phyloP scores from a whole-genome alignment of 2,329 filamentous ascomycete genomes.

The Mollisiaceae sp. region DNA sequence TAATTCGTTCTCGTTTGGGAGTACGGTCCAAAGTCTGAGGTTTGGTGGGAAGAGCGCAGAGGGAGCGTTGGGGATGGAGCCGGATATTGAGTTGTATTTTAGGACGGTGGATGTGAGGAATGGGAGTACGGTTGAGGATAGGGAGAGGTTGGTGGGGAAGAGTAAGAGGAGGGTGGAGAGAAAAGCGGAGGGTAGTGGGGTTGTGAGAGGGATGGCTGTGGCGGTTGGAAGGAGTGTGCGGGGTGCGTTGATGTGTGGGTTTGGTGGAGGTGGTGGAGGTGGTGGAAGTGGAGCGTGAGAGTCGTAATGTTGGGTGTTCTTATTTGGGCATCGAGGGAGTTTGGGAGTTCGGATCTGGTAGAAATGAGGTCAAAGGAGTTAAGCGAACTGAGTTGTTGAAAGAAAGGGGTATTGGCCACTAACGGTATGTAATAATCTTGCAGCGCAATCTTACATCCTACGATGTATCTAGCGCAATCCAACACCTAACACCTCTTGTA shows the following conservation, averaged over 20 bases:
- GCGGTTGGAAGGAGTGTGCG: not conserved
- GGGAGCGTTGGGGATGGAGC: conserved; percentile 22
- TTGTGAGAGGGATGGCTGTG: not conserved
- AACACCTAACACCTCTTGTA: too few species aligned
- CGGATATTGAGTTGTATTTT: conserved; percentile 55
- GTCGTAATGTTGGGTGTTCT: not conserved
- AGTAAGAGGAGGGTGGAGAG: conserved; percentile 5
- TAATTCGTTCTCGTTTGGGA: conserved; percentile 55
- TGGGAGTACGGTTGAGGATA: conserved; percentile 54
- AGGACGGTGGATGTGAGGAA: conserved; percentile 60
- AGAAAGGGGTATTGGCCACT: too few species aligned
- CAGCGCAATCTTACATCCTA: too few species aligned
- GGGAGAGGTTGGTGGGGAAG: conserved; percentile 44
- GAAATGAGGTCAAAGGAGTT: too few species aligned
- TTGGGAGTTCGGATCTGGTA: not conserved
- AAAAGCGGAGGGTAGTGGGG: not conserved
- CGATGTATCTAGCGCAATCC: too few species aligned
- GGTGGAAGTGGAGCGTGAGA: not conserved
- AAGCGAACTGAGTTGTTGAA: too few species aligned
- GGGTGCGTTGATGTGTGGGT: conserved; percentile 8
- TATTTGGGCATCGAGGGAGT: not conserved
- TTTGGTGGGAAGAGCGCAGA: conserved; percentile 51
- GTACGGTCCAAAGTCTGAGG: conserved; percentile 58
- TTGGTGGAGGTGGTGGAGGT: not conserved
- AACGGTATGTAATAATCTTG: too few species aligned